phyloP scores from a whole-genome alignment of 331 rosid genomes.

The Malus hybrid region DNA sequence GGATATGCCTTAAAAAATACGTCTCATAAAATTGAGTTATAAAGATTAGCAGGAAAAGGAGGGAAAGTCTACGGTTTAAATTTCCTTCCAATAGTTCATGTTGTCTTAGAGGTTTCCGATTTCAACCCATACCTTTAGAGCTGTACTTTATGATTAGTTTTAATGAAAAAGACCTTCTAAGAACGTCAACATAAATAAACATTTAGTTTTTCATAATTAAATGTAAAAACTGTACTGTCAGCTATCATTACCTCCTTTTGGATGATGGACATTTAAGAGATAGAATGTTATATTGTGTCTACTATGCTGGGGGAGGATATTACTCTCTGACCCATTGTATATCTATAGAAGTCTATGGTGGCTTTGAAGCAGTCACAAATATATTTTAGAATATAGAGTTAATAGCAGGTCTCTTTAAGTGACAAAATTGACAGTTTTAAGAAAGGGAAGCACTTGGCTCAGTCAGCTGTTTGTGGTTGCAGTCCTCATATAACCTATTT shows the following conservation, averaged over 20 bases:
- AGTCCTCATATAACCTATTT: neutral
- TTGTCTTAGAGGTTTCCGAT: neutral
- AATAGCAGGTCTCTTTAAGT: neutral
- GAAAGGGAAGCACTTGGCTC: neutral
- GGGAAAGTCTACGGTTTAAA: neutral
- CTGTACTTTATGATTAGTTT: neutral
- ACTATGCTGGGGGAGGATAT: neutral
- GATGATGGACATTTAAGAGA: neutral
- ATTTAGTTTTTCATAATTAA: neutral
- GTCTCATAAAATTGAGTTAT: neutral
- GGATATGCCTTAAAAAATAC: neutral
- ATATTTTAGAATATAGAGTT: neutral
- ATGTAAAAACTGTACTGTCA: neutral
- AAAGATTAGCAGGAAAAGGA: neutral
- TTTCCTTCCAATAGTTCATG: neutral
- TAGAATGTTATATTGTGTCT: neutral
- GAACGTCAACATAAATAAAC: neutral
- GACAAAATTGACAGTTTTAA: neutral
- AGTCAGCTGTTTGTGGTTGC: neutral
- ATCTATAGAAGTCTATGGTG: neutral
- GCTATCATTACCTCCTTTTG: neutral
- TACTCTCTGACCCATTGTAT: neutral
- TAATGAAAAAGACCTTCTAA: neutral
- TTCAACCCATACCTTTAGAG: neutral
- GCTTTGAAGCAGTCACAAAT: neutral